Evolutionary conservation across 2,329 filamentous ascomycete genomes (phyloP).

Genomic region (Aspergillus eucalypticola): DNA sequence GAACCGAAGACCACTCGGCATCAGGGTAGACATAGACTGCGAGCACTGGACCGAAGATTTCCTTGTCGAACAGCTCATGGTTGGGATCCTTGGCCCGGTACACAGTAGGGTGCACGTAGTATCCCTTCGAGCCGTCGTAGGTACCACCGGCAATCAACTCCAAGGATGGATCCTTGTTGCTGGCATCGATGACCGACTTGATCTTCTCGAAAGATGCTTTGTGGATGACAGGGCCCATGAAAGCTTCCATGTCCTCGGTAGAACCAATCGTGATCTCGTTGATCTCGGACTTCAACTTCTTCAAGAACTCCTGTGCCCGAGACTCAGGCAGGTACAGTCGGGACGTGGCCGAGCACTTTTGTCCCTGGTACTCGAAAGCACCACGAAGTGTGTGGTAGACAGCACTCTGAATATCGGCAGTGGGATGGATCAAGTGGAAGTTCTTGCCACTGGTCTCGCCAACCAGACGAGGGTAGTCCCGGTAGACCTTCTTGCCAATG

Average conservation of each 20-base stretch:
- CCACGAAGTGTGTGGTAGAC: constrained; percentile 78
- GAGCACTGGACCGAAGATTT: constrained; percentile 79
- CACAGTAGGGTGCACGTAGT: constrained; percentile 77
- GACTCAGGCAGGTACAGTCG: constrained; percentile 75
- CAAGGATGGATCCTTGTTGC: constrained; percentile 69
- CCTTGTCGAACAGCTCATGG: constrained; percentile 70
- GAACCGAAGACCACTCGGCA: constrained; percentile 58
- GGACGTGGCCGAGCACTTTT: constrained; percentile 84
- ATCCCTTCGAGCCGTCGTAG: constrained; percentile 73
- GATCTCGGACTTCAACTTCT: constrained; percentile 64
- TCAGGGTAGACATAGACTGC: constrained; percentile 77
- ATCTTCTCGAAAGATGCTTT: constrained; percentile 76
- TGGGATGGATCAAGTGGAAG: constrained; percentile 77
- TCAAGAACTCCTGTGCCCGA: constrained; percentile 69
- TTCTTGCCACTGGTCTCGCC: constrained; percentile 91
- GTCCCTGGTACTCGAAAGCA: constrained; percentile 84
- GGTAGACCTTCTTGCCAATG: constrained; percentile 75
- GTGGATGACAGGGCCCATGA: constrained; percentile 84
- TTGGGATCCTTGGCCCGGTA: constrained; percentile 69
- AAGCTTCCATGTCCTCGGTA: constrained; percentile 54
- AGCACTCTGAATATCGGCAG: constrained; percentile 73
- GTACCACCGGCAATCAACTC: constrained; percentile 71
- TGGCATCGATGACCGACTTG: constrained; percentile 70
- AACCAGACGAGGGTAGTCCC: constrained; percentile 79
- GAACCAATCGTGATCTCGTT: constrained; percentile 67